Percentiles rank a stretch among this genome's conserved stretches.
Conservation (phyloP, 2,329 filamentous ascomycete genomes). For the Alternaria sp. region DNA sequence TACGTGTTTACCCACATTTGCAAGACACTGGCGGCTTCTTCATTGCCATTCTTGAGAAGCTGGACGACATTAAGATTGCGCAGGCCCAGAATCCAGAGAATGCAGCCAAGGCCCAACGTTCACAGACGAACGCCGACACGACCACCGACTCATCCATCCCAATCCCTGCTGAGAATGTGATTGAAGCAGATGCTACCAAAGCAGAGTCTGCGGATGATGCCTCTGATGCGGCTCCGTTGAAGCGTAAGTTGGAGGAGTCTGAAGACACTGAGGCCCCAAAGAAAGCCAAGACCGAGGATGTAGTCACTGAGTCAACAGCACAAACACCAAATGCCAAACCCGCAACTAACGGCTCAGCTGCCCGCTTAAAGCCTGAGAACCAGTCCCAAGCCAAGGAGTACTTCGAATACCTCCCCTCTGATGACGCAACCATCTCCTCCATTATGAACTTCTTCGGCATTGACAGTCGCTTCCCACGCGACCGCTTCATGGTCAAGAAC, state of each 20-base stretch:
- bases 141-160: constrained; percentile 32
- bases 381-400: constrained; percentile 75
- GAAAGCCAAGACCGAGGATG: constrained; percentile 45
- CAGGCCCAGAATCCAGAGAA: constrained; percentile 42
- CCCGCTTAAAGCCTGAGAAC: constrained; percentile 57
- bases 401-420: constrained; percentile 84
- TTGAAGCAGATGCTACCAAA: constrained; percentile 35
- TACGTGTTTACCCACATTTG: constrained; percentile 92
- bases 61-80: constrained; percentile 65
- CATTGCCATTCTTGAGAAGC: constrained; percentile 93
- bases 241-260: constrained; percentile 54
- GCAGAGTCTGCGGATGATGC: constrained; percentile 22
- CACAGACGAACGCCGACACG: constrained; percentile 27
- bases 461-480: constrained; percentile 81
- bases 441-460: constrained; percentile 88
- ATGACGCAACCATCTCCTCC: constrained; percentile 76
- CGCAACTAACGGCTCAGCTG: constrained; percentile 29
- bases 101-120: constrained; percentile 36
- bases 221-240: constrained; percentile 36
- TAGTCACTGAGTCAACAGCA: constrained; percentile 13
- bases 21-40: constrained; percentile 99
- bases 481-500: constrained; percentile 97
- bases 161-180: constrained; percentile 38
- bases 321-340: constrained; percentile 15
- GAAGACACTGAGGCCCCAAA: constrained; percentile 43